A percentile compares a stretch with the other conserved stretches of the same genome.
These are phyloP conservation scores for Anisodus tanguticus DNA, from an alignment of 257 asterid genomes.

Conservation along the genomic window DNA sequence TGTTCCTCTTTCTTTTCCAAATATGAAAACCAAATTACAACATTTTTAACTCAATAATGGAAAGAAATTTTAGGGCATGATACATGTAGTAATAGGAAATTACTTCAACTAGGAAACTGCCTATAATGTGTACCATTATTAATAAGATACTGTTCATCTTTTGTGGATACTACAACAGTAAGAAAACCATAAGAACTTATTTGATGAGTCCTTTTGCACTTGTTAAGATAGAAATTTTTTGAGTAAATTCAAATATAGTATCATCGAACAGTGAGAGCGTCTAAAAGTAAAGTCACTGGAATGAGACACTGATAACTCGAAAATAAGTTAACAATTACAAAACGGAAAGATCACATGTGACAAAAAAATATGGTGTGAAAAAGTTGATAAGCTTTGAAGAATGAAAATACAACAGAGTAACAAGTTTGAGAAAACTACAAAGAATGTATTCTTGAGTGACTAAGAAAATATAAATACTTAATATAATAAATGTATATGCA, in stretches of 20 bases:
- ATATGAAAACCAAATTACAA: neutral
- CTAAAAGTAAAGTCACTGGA: constrained; percentile 9
- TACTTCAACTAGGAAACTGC: neutral
- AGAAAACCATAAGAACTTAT: constrained; percentile 12
- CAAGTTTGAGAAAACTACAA: constrained; percentile 2
- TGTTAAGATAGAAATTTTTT: neutral
- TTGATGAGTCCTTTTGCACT: constrained; percentile 18
- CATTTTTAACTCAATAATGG: neutral
- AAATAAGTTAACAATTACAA: neutral
- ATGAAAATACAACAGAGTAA: neutral
- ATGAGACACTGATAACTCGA: constrained; percentile 19
- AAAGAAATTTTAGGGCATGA: neutral
- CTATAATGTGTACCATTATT: neutral
- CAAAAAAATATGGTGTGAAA: neutral
- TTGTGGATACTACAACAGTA: neutral
- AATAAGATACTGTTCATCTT: neutral
- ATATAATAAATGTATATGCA: neutral
- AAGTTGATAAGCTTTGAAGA: neutral
- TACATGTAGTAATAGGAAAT: neutral
- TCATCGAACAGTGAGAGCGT: constrained; percentile 1
- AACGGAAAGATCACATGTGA: neutral
- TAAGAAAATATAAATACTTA: constrained; percentile 1
- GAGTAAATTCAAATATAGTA: neutral
- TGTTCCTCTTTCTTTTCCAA: neutral
- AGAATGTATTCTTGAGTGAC: neutral